Conservation (phyloP, 371 early-diverging fungal species). For the Apophysomyces elegans region DNA sequence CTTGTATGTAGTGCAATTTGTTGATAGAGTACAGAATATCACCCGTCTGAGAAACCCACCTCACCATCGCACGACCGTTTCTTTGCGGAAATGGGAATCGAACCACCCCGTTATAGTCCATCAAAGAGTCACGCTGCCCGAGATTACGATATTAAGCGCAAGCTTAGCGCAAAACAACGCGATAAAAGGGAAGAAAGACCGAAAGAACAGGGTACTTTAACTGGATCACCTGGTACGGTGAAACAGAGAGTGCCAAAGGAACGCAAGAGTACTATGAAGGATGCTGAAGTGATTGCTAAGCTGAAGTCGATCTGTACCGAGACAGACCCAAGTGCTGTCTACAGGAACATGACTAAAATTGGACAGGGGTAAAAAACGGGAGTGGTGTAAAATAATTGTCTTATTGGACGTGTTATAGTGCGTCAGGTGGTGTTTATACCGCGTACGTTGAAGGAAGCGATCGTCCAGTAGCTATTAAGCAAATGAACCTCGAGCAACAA, state of each 20-base stretch:
- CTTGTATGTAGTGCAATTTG: background rate
- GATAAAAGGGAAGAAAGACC: constrained; percentile 53
- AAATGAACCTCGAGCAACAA: constrained; percentile 95
- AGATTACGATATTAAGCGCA: constrained; percentile 53
- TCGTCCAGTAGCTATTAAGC: constrained; percentile 88
- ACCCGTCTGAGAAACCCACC: constrained; percentile 6
- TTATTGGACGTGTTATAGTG: constrained; percentile 49
- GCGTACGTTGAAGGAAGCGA: constrained; percentile 75
- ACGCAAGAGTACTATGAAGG: constrained; percentile 51
- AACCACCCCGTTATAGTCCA: constrained; percentile 20
- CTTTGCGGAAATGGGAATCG: constrained; percentile 22
- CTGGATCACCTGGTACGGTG: constrained; percentile 48
- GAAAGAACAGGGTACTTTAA: constrained; percentile 38
- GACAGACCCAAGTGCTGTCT: constrained; percentile 82
- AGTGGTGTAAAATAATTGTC: background rate
- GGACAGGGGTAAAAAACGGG: constrained; percentile 79
- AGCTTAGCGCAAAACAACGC: constrained; percentile 52
- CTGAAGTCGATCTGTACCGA: constrained; percentile 89
- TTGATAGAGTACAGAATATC: constrained; percentile 9
- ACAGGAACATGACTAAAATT: constrained; percentile 88
- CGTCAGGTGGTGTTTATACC: constrained; percentile 93
- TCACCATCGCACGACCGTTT: constrained; percentile 13
- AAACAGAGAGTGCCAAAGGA: constrained; percentile 51
- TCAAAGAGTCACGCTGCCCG: constrained; percentile 38
- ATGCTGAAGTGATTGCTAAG: constrained; percentile 82